Conservation (phyloP, 768 basidiomycete species). For the Chalciporus piperatus region DNA sequence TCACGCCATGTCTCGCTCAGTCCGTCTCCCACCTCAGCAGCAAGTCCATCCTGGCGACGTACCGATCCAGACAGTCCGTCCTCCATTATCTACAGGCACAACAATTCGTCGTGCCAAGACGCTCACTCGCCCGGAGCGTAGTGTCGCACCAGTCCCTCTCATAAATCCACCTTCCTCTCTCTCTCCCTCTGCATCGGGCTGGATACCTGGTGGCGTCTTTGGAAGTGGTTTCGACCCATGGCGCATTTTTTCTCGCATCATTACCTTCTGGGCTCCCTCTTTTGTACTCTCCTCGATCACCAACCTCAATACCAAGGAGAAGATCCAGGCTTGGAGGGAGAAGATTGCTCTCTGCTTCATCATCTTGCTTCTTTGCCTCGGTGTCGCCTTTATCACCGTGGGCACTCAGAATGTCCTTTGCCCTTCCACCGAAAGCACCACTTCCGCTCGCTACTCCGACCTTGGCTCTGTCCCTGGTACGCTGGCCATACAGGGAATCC, state of each 20-base stretch:
- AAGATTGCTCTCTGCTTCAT: conserved; percentile 93
- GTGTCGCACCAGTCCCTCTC: conserved; percentile 90
- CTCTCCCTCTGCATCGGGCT: conserved; percentile 36
- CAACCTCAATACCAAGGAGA: conserved; percentile 75
- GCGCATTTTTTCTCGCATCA: conserved; percentile 73
- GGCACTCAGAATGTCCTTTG: conserved; percentile 93
- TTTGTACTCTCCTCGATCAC: conserved; percentile 70
- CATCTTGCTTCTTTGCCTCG: conserved; percentile 70
- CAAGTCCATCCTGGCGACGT: conserved; percentile 43
- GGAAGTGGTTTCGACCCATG: conserved; percentile 53
- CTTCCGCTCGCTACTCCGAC: conserved; percentile 43
- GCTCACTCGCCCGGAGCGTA: conserved; percentile 91
- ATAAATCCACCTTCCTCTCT: conserved; percentile 73
- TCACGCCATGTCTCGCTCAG: conserved; percentile 21
- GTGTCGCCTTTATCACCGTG: conserved; percentile 90
- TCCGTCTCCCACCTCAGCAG: conserved; percentile 17
- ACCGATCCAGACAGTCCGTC: conserved; percentile 64
- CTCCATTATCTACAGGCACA: conserved; percentile 46
- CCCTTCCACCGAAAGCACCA: conserved; percentile 51
- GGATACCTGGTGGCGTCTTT: conserved; percentile 33
- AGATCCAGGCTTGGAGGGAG: conserved; percentile 94
- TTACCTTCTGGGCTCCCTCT: conserved; percentile 91
- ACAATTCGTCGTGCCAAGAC: conserved; percentile 91
- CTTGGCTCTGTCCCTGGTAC: conserved; percentile 59
- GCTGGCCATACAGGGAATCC: conserved; percentile 71